phyloP scores from a whole-genome alignment of 1,284 basidiomycete genomes.

The Cryptococcus amylolentus region DNA sequence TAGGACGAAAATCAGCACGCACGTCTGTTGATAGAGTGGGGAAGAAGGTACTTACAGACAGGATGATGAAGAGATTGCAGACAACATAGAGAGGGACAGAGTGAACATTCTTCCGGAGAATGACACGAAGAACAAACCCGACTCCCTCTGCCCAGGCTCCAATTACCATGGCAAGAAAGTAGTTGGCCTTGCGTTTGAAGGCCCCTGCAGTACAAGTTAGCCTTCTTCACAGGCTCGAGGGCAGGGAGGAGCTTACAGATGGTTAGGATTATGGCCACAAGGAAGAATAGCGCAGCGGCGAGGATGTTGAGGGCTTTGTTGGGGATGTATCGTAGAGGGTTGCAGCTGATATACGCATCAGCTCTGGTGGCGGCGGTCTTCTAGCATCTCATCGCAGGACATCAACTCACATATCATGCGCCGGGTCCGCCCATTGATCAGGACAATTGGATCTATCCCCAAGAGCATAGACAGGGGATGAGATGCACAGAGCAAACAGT shows the following conservation, averaged over 20 bases:
- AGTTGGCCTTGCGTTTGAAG: constrained; percentile 55
- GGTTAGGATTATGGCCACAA: constrained; percentile 55
- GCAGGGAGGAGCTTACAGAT: constrained; percentile 44
- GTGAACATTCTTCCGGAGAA: constrained; percentile 38
- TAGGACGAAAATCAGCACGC: constrained; percentile 29
- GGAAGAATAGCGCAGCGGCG: constrained; percentile 55
- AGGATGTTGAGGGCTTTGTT: constrained; percentile 58
- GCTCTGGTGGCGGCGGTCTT: background rate
- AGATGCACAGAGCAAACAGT: no score
- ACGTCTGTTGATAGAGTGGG: no score
- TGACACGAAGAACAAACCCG: constrained; percentile 45
- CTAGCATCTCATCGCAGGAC: background rate
- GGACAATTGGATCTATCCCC: no score
- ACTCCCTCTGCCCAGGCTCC: constrained; percentile 58
- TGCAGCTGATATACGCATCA: constrained; percentile 11
- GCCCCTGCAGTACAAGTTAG: constrained; percentile 4
- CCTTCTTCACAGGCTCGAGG: no score
- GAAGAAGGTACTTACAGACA: constrained; percentile 54
- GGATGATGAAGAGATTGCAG: constrained; percentile 60
- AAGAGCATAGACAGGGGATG: no score
- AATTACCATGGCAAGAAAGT: constrained; percentile 63
- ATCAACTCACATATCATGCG: background rate
- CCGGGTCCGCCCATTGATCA: background rate
- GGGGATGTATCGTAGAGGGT: constrained; percentile 57
- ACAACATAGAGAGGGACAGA: constrained; percentile 55